These are phyloP conservation scores for Quercus robur DNA, from an alignment of 306 rosid species.

Conservation along the genomic window DNA sequence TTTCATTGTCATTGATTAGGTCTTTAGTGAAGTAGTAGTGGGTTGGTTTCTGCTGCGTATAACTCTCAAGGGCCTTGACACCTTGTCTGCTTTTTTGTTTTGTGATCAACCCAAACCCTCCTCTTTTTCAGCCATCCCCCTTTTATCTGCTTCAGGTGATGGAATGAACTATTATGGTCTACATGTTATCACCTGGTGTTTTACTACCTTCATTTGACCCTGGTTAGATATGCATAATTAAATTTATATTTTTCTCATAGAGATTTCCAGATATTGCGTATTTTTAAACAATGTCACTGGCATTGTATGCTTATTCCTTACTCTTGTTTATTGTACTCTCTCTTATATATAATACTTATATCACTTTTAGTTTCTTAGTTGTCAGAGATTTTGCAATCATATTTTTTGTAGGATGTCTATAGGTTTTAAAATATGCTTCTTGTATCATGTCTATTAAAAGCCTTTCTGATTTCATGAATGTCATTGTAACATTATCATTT, in stretches of 20 bases:
- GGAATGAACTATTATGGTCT: background rate
- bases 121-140: background rate
- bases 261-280: background rate
- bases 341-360: background rate
- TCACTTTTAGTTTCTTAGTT: background rate
- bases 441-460: background rate
- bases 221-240: background rate
- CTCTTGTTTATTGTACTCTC: background rate
- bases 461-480: background rate
- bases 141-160: background rate
- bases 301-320: background rate
- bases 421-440: background rate
- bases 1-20: background rate
- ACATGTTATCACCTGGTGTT: background rate
- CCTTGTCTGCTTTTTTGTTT: background rate
- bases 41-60: background rate
- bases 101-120: background rate
- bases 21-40: background rate
- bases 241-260: background rate
- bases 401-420: background rate
- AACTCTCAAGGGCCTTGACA: background rate
- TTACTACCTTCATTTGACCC: background rate
- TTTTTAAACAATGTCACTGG: background rate
- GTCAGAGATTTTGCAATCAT: background rate
- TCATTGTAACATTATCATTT: conserved; percentile 8